A percentile compares a stretch with the other conserved stretches of the same genome.
Evolutionary conservation across 2,329 filamentous ascomycete species (phyloP).

Genomic region (Bimuria novae-zelandiae): DNA sequence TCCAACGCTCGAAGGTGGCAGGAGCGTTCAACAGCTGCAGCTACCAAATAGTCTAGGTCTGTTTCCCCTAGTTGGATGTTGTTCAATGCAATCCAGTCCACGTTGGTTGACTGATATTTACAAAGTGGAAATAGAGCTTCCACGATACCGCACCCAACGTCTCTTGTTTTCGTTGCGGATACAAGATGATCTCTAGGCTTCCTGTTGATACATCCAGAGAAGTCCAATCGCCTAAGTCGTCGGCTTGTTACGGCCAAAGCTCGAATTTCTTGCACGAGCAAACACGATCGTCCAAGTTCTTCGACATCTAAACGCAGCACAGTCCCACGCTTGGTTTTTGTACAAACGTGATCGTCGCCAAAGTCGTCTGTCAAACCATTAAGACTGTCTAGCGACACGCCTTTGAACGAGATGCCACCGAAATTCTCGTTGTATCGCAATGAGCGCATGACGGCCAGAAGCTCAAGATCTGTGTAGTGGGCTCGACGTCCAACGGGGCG

Average conservation of each 20-base stretch:
- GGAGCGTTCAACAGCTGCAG: slow-evolving; percentile 67
- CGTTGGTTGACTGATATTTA: slow-evolving; percentile 68
- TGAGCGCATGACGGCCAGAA: slow-evolving; percentile 72
- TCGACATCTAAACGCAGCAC: slow-evolving; percentile 58
- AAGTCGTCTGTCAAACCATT: slow-evolving; percentile 64
- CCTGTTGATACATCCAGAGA: slow-evolving; percentile 64
- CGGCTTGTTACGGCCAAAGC: slow-evolving; percentile 69
- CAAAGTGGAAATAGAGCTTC: slow-evolving; percentile 72
- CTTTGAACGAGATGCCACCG: slow-evolving; percentile 68
- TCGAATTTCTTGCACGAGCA: slow-evolving; percentile 71
- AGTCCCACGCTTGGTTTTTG: slow-evolving; percentile 61
- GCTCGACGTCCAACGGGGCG: slow-evolving; percentile 57
- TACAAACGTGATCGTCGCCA: slow-evolving; percentile 66
- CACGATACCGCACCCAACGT: slow-evolving; percentile 70
- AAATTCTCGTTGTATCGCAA: slow-evolving; percentile 74
- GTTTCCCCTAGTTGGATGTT: slow-evolving; percentile 72
- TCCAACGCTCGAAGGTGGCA: slow-evolving; percentile 71
- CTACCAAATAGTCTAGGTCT: slow-evolving; percentile 69
- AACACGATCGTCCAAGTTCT: slow-evolving; percentile 59
- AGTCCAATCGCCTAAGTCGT: slow-evolving; percentile 66
- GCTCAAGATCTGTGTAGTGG: slow-evolving; percentile 64
- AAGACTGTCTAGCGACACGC: slow-evolving; percentile 66
- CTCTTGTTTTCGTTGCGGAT: slow-evolving; percentile 54
- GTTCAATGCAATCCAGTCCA: slow-evolving; percentile 72
- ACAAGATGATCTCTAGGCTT: slow-evolving; percentile 53